These are phyloP conservation scores for Cystofilobasidium capitatum DNA, from an alignment of 768 basidiomycete genomes.

Conservation along the genomic window DNA sequence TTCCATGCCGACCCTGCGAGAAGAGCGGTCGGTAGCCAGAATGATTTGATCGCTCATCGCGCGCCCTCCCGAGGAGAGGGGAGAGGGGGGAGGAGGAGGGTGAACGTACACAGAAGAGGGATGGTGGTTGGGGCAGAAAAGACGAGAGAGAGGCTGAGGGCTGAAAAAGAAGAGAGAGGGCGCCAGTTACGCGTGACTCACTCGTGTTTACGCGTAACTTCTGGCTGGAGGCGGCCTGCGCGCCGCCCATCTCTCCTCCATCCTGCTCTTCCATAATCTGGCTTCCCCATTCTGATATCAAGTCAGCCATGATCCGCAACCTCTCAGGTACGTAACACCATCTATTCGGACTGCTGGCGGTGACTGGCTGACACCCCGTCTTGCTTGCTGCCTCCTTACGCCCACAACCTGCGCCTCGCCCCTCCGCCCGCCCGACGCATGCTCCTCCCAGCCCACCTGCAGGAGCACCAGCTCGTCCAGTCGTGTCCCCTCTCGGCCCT, in stretches of 20 bases:
- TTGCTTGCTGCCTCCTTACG: background rate
- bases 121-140: no score
- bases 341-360: background rate
- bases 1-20: no score
- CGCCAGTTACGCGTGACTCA: no score
- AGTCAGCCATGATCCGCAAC: background rate
- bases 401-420: background rate
- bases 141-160: no score
- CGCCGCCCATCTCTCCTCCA: background rate
- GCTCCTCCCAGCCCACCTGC: conserved; percentile 58
- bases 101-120: no score
- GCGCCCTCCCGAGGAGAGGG: no score
- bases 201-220: no score
- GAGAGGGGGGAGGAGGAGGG: no score
- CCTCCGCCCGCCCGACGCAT: background rate
- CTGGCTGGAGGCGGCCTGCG: background rate
- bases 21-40: no score
- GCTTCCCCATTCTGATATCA: conserved; percentile 19
- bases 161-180: no score
- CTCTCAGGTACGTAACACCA: background rate
- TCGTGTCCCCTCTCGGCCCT: conserved; percentile 69
- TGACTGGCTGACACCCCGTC: background rate
- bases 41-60: no score
- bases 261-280: conserved; percentile 10
- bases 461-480: conserved; percentile 79